Evolutionary conservation across 2,329 filamentous ascomycete species (phyloP).

Genomic region (Penicillium crustosum): DNA sequence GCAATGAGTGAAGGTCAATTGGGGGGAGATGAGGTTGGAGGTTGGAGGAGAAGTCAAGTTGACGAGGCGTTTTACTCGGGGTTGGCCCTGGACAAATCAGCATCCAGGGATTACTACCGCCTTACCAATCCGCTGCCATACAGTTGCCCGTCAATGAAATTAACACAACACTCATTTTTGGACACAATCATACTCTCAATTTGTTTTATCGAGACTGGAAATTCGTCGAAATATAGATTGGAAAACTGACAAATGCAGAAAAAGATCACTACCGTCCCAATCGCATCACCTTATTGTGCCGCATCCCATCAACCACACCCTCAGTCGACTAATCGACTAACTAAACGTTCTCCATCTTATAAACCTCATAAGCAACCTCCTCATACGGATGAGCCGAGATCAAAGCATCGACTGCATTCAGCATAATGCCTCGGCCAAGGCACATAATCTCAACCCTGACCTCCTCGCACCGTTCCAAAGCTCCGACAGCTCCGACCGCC

Average conservation of each 20-base stretch:
- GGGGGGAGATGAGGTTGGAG: constrained; percentile 26
- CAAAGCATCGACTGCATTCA: constrained; percentile 43
- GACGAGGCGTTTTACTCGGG: constrained; percentile 36
- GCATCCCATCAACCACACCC: neutral
- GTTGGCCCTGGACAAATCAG: constrained; percentile 35
- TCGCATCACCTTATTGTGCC: neutral
- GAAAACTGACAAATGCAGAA: neutral
- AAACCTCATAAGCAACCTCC: constrained; percentile 47
- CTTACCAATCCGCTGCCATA: constrained; percentile 11
- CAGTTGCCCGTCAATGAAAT: neutral
- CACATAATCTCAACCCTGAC: constrained; percentile 47
- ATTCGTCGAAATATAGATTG: neutral
- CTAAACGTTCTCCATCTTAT: constrained; percentile 44
- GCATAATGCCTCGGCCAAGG: constrained; percentile 39
- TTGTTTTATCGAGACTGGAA: neutral
- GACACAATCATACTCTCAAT: neutral
- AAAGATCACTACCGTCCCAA: neutral
- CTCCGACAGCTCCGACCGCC: constrained; percentile 41
- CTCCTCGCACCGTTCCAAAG: constrained; percentile 43
- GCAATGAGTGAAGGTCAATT: constrained; percentile 21
- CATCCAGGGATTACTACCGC: constrained; percentile 37
- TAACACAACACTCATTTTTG: neutral
- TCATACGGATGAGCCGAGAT: constrained; percentile 49
- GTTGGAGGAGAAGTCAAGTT: constrained; percentile 31
- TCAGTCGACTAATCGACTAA: neutral